phyloP scores from a whole-genome alignment of 805 yeast genomes.

The Tetrapisispora phaffii region DNA sequence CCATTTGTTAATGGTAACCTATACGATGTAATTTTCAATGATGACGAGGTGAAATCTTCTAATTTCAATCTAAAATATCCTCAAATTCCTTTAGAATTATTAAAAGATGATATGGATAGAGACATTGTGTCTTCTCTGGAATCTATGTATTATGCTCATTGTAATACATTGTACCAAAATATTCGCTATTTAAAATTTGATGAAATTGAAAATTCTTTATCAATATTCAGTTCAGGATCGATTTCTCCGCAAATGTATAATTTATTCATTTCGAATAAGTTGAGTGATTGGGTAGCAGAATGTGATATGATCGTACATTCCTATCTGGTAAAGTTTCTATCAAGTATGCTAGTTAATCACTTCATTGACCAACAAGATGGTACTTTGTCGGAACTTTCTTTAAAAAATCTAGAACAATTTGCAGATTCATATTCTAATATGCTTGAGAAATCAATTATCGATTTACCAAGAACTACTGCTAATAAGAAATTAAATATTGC shows the following conservation, averaged over 20 bases:
- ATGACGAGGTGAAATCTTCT: not conserved
- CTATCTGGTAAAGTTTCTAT: conserved; percentile 46
- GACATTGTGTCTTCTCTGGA: conserved; percentile 55
- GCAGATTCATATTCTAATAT: conserved; percentile 40
- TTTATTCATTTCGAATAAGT: conserved; percentile 40
- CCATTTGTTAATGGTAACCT: not conserved
- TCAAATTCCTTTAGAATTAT: conserved; percentile 25
- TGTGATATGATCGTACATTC: conserved; percentile 59
- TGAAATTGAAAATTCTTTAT: conserved; percentile 44
- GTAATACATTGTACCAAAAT: conserved; percentile 53
- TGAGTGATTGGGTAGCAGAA: conserved; percentile 52
- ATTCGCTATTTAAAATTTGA: conserved; percentile 59
- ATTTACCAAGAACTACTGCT: conserved; percentile 42
- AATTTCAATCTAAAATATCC: conserved; percentile 31
- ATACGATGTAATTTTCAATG: not conserved
- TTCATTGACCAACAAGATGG: conserved; percentile 7
- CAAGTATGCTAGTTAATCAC: conserved; percentile 47
- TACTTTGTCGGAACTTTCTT: conserved; percentile 15
- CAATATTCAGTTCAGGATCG: conserved; percentile 41
- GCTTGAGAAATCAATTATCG: conserved; percentile 32
- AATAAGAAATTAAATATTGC: conserved; percentile 46
- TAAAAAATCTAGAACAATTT: conserved; percentile 51
- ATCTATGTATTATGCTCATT: conserved; percentile 54
- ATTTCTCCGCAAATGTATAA: conserved; percentile 56
- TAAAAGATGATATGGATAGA: conserved; percentile 38